A percentile compares a stretch with the other conserved stretches of the same genome.
phyloP scores from a whole-genome alignment of 495 filamentous ascomycete genomes.

The Hypoxylon fuscum region DNA sequence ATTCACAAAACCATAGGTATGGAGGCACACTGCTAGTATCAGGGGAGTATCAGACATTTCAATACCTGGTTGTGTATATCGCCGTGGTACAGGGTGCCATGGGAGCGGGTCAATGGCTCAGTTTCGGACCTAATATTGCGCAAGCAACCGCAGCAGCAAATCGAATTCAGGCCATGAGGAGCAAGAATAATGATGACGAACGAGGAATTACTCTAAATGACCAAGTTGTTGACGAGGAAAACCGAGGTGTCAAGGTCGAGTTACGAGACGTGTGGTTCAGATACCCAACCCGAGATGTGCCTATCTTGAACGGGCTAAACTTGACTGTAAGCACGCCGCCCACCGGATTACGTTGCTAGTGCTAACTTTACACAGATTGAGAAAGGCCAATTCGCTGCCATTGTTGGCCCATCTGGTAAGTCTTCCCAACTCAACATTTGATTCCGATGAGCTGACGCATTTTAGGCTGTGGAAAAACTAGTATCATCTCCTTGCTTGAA shows the following conservation, averaged over 20 bases:
- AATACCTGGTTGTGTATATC: constrained; percentile 60
- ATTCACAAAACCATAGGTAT: constrained; percentile 41
- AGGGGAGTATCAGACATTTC: constrained; percentile 54
- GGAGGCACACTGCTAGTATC: constrained; percentile 54
- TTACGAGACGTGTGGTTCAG: constrained; percentile 67
- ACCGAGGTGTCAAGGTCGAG: constrained; percentile 62
- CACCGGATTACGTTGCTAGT: constrained; percentile 7
- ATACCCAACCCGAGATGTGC: constrained; percentile 64
- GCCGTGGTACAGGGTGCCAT: constrained; percentile 56
- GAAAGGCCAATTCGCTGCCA: constrained; percentile 72
- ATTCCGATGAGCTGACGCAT: constrained; percentile 40
- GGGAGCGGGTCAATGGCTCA: constrained; percentile 57
- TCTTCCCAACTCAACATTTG: neutral
- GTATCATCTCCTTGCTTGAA: constrained; percentile 72
- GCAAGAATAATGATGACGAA: constrained; percentile 37
- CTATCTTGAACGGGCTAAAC: constrained; percentile 60
- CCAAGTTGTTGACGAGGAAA: constrained; percentile 47
- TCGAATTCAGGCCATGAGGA: constrained; percentile 60
- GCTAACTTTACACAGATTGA: constrained; percentile 56
- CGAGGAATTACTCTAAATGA: constrained; percentile 41
- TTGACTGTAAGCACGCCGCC: constrained; percentile 51
- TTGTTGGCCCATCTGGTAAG: constrained; percentile 65
- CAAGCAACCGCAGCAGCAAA: constrained; percentile 66
- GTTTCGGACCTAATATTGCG: constrained; percentile 62
- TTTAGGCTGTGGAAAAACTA: constrained; percentile 78